Evolutionary conservation across 106 monocot species (phyloP).

Genomic region (Platanthera guangdongensis): DNA sequence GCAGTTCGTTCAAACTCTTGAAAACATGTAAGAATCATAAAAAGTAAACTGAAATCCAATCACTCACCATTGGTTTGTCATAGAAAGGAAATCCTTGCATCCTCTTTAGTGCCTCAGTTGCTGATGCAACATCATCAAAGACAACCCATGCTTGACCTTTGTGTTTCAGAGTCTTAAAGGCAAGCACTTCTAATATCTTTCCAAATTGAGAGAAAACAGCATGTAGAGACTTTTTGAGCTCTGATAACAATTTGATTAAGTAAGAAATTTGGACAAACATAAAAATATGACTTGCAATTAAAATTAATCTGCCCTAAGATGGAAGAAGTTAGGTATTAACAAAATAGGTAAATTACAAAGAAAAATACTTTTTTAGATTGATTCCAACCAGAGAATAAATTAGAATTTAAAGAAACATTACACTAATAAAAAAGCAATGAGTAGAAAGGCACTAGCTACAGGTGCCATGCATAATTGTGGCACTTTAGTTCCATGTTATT

Average conservation of each 20-base stretch:
- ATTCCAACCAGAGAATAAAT: not conserved
- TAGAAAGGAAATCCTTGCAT: conserved; percentile 97
- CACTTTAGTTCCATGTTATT: not conserved
- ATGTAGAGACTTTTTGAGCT: conserved; percentile 85
- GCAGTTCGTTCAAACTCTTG: not conserved
- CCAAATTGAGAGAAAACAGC: conserved; percentile 98
- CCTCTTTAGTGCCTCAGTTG: conserved; percentile 62
- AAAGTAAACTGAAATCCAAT: not conserved
- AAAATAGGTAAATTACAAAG: not conserved
- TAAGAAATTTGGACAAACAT: not conserved
- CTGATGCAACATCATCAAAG: conserved; percentile 76
- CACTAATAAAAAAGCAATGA: not conserved
- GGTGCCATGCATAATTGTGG: not conserved
- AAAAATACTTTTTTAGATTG: not conserved
- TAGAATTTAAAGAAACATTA: not conserved
- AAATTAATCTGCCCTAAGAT: not conserved
- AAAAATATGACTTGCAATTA: not conserved
- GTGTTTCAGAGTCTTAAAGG: conserved; percentile 95
- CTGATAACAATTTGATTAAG: conserved; percentile 21
- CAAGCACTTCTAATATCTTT: conserved; percentile 92
- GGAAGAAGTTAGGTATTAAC: not conserved
- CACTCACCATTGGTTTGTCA: conserved; percentile 84
- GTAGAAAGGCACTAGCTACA: not conserved
- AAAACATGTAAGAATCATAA: not conserved
- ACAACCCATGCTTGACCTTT: conserved; percentile 98